Percentiles rank a stretch among this genome's conserved stretches.
Evolutionary conservation across 176 grass and related monocot species (phyloP).

Genomic region (Aechmea fasciata): DNA sequence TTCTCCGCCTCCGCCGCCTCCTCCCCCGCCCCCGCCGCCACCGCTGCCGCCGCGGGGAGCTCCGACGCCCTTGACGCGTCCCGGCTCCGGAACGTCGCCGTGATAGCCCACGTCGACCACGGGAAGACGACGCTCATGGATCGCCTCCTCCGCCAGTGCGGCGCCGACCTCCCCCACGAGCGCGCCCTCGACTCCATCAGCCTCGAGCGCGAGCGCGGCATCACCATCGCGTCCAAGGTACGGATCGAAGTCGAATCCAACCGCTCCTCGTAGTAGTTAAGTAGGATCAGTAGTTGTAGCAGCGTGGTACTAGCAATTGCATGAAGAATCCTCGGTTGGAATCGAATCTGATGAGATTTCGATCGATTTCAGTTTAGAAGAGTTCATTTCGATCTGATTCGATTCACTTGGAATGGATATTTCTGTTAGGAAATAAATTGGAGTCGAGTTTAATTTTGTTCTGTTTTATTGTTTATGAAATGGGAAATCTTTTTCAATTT

Average conservation of each 20-base stretch:
- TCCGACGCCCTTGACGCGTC: slow-evolving; percentile 30
- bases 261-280: too few species aligned
- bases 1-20: slow-evolving; percentile 29
- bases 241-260: not conserved
- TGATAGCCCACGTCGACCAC: slow-evolving; percentile 95
- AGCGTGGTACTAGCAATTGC: not conserved
- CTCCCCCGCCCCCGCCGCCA: slow-evolving; percentile 12
- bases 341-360: not conserved
- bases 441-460: too few species aligned
- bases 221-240: slow-evolving; percentile 95
- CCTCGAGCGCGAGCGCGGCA: slow-evolving; percentile 87
- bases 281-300: too few species aligned
- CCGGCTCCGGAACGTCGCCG: slow-evolving; percentile 84
- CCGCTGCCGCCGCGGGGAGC: slow-evolving; percentile 5
- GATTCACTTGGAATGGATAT: too few species aligned
- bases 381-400: too few species aligned
- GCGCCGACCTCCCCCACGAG: slow-evolving; percentile 88
- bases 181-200: slow-evolving; percentile 88
- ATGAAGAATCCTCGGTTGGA: not conserved
- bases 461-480: too few species aligned
- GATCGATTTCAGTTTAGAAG: too few species aligned
- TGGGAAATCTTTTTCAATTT: too few species aligned
- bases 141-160: slow-evolving; percentile 81
- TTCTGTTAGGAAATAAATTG: too few species aligned
- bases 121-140: slow-evolving; percentile 99